phyloP scores from a whole-genome alignment of 768 basidiomycete genomes.

The Pleurotus tuber-regium region DNA sequence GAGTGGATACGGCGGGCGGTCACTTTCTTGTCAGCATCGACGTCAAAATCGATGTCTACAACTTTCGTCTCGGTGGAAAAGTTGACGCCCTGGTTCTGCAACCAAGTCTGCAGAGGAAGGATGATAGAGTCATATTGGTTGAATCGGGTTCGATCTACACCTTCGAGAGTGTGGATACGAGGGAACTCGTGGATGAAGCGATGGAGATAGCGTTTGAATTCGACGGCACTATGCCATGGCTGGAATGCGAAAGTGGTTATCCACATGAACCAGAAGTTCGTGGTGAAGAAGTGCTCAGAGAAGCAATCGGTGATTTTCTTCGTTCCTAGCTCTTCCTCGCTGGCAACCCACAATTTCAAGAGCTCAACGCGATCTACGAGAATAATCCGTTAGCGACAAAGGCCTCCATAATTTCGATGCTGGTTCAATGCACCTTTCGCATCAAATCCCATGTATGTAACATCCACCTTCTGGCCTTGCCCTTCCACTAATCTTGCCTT shows the following conservation, averaged over 20 bases:
- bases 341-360: conserved; percentile 1
- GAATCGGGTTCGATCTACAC: neutral
- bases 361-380: neutral
- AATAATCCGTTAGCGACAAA: neutral
- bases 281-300: conserved; percentile 7
- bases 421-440: neutral
- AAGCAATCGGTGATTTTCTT: conserved; percentile 2
- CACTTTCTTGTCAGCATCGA: conserved; percentile 1
- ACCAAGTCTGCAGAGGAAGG: conserved; percentile 8
- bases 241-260: conserved; percentile 8
- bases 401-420: too few species aligned
- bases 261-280: conserved; percentile 9
- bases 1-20: conserved; percentile 2
- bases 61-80: conserved; percentile 4
- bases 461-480: conserved; percentile 1
- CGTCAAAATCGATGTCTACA: conserved; percentile 2
- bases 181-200: conserved; percentile 9
- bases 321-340: neutral
- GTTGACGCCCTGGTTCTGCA: neutral
- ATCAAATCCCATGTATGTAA: conserved; percentile 3
- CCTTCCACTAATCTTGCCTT: conserved; percentile 5
- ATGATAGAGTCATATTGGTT: conserved; percentile 23
- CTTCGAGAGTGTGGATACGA: conserved; percentile 5
- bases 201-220: conserved; percentile 7
- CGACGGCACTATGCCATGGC: conserved; percentile 9